These are phyloP conservation scores for Zancudomyces culisetae DNA, from an alignment of 371 early-diverging fungal genomes.

Conservation along the genomic window DNA sequence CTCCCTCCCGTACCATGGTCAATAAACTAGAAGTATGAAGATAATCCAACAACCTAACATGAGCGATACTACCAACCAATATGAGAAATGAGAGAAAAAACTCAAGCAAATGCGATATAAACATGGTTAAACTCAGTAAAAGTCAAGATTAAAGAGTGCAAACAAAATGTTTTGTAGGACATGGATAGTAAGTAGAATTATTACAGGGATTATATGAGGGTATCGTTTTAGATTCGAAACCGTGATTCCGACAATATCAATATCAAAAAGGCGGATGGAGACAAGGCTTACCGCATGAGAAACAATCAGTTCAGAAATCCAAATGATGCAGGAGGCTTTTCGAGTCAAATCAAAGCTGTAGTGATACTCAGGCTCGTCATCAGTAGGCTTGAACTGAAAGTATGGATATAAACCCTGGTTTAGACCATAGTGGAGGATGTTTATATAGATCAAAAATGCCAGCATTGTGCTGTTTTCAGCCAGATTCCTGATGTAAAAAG, in stretches of 20 bases:
- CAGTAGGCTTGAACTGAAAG: conserved; percentile 33
- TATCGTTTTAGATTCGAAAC: conserved; percentile 39
- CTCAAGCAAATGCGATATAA: no score
- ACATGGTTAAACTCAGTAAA: conserved; percentile 16
- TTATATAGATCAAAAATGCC: conserved; percentile 46
- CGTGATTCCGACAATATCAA: conserved; percentile 37
- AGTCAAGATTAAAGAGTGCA: conserved; percentile 39
- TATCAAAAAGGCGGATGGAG: conserved; percentile 32
- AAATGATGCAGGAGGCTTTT: conserved; percentile 34
- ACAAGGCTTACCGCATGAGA: conserved; percentile 26
- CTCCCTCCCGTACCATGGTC: no score
- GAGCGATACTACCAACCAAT: no score
- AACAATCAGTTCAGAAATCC: conserved; percentile 42
- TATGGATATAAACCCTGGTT: conserved; percentile 43
- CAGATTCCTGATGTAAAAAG: conserved; percentile 45
- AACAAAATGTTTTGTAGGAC: conserved; percentile 49
- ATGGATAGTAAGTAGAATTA: conserved; percentile 46
- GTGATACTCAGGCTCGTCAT: conserved; percentile 20
- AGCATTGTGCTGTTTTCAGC: conserved; percentile 64
- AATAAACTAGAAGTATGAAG: no score
- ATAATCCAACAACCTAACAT: no score
- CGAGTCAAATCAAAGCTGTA: conserved; percentile 32
- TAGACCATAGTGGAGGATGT: conserved; percentile 45
- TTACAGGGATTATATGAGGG: conserved; percentile 42
- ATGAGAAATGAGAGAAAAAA: no score